These are phyloP conservation scores for Fusarium sp. DNA, from an alignment of 2,329 filamentous ascomycete species.

Conservation along the genomic window DNA sequence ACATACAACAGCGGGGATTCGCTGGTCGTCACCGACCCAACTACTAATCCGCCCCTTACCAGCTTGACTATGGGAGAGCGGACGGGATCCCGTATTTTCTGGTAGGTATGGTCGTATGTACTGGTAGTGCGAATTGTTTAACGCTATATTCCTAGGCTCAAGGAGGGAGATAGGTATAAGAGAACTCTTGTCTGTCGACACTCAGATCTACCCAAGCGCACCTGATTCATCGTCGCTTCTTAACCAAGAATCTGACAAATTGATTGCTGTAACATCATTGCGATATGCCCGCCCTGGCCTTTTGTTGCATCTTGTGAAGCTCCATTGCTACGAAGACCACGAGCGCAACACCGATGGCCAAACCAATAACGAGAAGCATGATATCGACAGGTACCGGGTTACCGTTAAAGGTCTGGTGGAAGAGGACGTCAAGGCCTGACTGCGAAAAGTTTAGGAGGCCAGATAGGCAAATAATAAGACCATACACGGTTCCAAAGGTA, in stretches of 20 bases:
- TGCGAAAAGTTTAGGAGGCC: constrained; percentile 88
- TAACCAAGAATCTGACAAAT: not conserved
- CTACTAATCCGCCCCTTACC: constrained; percentile 7
- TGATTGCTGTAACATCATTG: constrained; percentile 11
- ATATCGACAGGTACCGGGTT: constrained; percentile 83
- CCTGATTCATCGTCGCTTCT: no score
- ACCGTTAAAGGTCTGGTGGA: constrained; percentile 76
- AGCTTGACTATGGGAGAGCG: constrained; percentile 9
- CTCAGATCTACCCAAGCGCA: not conserved
- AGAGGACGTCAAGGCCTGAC: constrained; percentile 80
- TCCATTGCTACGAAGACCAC: constrained; percentile 71
- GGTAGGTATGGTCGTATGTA: constrained; percentile 4
- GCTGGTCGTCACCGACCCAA: constrained; percentile 10
- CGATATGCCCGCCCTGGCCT: constrained; percentile 41
- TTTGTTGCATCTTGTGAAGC: constrained; percentile 50
- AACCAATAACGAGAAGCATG: constrained; percentile 69
- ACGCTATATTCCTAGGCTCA: not conserved
- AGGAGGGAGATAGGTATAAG: not conserved
- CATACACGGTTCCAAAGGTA: constrained; percentile 95
- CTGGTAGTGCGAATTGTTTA: not conserved
- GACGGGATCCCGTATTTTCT: constrained; percentile 7
- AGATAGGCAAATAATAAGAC: constrained; percentile 85
- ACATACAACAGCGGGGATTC: constrained; percentile 10
- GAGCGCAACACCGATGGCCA: constrained; percentile 72
- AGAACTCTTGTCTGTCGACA: not conserved